Conservation (phyloP, 139 green algal genomes). For the Ostreobium quekettii region DNA sequence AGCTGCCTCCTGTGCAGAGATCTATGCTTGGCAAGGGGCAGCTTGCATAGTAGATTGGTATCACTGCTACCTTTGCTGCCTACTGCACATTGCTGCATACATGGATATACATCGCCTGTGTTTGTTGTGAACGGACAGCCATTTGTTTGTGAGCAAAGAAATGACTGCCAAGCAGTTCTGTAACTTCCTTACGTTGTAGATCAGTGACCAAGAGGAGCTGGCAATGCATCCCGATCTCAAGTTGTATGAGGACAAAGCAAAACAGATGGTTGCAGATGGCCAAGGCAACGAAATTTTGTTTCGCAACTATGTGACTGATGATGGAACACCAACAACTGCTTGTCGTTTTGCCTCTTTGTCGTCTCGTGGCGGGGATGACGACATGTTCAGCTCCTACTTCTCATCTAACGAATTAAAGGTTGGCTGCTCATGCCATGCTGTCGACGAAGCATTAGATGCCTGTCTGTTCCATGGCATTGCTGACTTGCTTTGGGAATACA, state of each 20-base stretch:
- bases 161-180: no score
- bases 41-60: no score
- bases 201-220: constrained; percentile 49
- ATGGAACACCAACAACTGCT: constrained; percentile 8
- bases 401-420: constrained; percentile 22
- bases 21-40: no score
- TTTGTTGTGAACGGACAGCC: no score
- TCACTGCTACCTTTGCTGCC: no score
- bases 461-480: constrained; percentile 1
- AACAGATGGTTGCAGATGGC: constrained; percentile 31
- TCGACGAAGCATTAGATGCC: not conserved
- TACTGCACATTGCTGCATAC: no score
- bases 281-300: constrained; percentile 40
- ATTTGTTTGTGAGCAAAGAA: no score
- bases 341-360: constrained; percentile 1
- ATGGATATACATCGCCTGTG: no score
- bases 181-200: constrained; percentile 16
- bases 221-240: constrained; percentile 18
- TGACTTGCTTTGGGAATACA: not conserved
- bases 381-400: constrained; percentile 30
- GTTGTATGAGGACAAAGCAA: constrained; percentile 17
- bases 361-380: constrained; percentile 17
- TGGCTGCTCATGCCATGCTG: not conserved
- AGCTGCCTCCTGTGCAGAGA: no score
- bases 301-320: not conserved